phyloP scores from a whole-genome alignment of 1,284 basidiomycete species.

The Entoloma clypeatum region DNA sequence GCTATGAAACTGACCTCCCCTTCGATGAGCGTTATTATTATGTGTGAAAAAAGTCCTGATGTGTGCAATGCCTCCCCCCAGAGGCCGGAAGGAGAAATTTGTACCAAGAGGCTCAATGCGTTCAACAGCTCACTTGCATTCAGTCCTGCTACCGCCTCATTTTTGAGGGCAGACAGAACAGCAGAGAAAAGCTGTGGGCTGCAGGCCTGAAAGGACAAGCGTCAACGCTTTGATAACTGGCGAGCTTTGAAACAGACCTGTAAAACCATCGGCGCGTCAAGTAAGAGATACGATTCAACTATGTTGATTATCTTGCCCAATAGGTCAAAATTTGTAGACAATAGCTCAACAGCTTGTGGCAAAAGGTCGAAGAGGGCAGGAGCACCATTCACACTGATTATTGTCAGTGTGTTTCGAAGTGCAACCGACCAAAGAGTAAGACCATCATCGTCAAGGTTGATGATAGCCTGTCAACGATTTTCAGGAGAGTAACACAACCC shows the following conservation, averaged over 20 bases:
- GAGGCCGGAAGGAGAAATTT: slow-evolving; percentile 52
- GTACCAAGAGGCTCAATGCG: slow-evolving; percentile 54
- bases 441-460: slow-evolving; percentile 78
- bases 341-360: slow-evolving; percentile 56
- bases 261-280: slow-evolving; percentile 64
- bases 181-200: slow-evolving; percentile 54
- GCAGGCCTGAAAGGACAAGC: slow-evolving; percentile 41
- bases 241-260: slow-evolving; percentile 45
- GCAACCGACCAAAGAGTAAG: slow-evolving; percentile 73
- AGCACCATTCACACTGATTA: slow-evolving; percentile 44
- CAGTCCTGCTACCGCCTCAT: slow-evolving; percentile 39
- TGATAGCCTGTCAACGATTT: slow-evolving; percentile 47
- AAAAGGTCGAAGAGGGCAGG: slow-evolving; percentile 67
- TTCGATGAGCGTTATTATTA: slow-evolving; percentile 55
- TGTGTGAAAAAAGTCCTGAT: slow-evolving; percentile 62
- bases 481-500: slow-evolving; percentile 3
- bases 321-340: slow-evolving; percentile 73
- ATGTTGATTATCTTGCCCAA: slow-evolving; percentile 65
- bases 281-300: slow-evolving; percentile 78
- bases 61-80: slow-evolving; percentile 72
- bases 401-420: slow-evolving; percentile 62
- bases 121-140: slow-evolving; percentile 60
- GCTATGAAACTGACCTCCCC: slow-evolving; percentile 50
- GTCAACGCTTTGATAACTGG: slow-evolving; percentile 4
- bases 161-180: slow-evolving; percentile 45